Conservation (phyloP, 1,139 yeast species). For the Torulaspora pretoriensis region DNA sequence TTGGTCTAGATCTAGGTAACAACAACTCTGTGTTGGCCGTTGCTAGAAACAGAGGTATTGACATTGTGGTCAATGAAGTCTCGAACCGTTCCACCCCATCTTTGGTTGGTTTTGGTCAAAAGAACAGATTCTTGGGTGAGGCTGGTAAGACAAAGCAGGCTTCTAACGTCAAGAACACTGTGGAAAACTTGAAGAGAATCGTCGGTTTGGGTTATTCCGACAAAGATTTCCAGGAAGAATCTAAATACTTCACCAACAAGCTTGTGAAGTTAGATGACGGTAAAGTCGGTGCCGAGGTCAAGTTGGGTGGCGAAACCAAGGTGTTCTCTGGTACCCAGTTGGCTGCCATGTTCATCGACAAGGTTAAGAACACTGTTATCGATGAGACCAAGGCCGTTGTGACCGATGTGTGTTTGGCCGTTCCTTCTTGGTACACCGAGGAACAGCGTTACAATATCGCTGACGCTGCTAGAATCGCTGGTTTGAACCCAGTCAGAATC, state of each 20-base stretch:
- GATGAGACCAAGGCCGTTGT: slow-evolving; percentile 80
- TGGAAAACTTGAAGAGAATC: slow-evolving; percentile 87
- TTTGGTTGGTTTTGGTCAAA: slow-evolving; percentile 85
- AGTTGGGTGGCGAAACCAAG: slow-evolving; percentile 72
- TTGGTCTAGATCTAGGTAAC: slow-evolving; percentile 98
- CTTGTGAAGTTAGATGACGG: slow-evolving; percentile 69
- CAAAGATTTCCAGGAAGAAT: slow-evolving; percentile 74
- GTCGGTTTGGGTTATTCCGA: slow-evolving; percentile 73
- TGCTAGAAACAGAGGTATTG: slow-evolving; percentile 98
- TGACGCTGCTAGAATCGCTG: slow-evolving; percentile 94
- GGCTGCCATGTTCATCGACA: slow-evolving; percentile 91
- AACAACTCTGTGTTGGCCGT: slow-evolving; percentile 91
- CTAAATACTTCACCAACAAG: slow-evolving; percentile 66
- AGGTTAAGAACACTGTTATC: slow-evolving; percentile 74
- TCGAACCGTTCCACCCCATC: slow-evolving; percentile 97
- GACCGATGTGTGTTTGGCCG: slow-evolving; percentile 87
- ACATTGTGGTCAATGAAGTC: slow-evolving; percentile 95
- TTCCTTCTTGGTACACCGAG: slow-evolving; percentile 97
- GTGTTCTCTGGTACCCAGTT: slow-evolving; percentile 85
- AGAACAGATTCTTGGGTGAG: slow-evolving; percentile 92
- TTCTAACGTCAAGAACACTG: slow-evolving; percentile 93
- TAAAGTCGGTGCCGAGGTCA: slow-evolving; percentile 78
- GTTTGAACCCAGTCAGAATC: slow-evolving; percentile 95
- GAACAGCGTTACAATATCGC: slow-evolving; percentile 94
- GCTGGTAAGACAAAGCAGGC: slow-evolving; percentile 93